Evolutionary conservation across 2,329 filamentous ascomycete genomes (phyloP).

Genomic region (Nemania diffusa): DNA sequence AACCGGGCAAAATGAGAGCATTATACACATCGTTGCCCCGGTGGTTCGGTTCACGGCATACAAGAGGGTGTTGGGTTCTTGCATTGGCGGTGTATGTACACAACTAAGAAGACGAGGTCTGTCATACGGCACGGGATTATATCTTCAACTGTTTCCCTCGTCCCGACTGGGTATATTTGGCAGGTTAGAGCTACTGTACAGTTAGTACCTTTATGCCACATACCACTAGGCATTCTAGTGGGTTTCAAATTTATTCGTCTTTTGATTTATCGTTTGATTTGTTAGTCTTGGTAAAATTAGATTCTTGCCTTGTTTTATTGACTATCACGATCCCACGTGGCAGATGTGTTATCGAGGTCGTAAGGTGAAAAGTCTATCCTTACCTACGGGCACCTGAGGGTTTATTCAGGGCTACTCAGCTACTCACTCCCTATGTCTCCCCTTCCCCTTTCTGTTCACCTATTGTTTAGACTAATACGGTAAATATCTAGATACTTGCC

Average conservation of each 20-base stretch:
- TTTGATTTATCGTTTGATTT: too few species aligned
- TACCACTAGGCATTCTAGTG: neutral
- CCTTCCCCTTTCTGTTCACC: too few species aligned
- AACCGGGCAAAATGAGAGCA: constrained; percentile 7
- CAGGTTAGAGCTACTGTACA: constrained; percentile 1
- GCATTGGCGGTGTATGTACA: neutral
- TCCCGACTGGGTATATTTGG: neutral
- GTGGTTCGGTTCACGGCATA: constrained; percentile 12
- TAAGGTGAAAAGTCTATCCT: too few species aligned
- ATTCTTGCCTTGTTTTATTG: too few species aligned
- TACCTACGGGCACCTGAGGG: too few species aligned
- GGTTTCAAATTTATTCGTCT: neutral
- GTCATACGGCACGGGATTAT: neutral
- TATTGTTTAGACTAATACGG: neutral
- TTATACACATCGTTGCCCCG: constrained; percentile 15
- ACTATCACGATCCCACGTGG: too few species aligned
- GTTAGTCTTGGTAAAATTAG: too few species aligned
- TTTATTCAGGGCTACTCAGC: too few species aligned
- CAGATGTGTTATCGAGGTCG: too few species aligned
- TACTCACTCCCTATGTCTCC: too few species aligned
- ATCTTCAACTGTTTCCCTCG: neutral
- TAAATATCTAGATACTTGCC: too few species aligned
- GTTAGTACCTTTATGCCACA: neutral
- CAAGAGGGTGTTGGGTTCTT: constrained; percentile 9
- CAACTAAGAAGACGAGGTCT: neutral